Evolutionary conservation across 2,329 filamentous ascomycete species (phyloP), one percentile per base, ranked within the genome.

Genomic region (Colletotrichum lindemuthianum): DNA sequence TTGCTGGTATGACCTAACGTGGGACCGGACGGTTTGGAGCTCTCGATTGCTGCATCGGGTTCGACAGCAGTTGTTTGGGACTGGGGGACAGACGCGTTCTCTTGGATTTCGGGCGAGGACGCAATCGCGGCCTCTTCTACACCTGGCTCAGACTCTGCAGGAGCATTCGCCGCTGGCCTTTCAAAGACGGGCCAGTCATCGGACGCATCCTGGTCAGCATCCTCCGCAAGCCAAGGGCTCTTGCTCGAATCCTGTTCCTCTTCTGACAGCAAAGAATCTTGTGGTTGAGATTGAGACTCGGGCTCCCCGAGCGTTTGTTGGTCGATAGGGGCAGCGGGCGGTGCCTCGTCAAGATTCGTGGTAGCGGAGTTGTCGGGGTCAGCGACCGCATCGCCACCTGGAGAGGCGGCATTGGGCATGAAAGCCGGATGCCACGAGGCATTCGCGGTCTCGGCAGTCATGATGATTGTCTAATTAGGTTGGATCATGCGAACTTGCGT

Each of bases 1-100:
- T 82, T 87, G 73, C 86, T 90, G 9, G 82, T 74, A 72, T 89
- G 87, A 68, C 67, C 67, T 24, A 66, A 24, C 6, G 33, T 49
- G 15, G 60, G 60, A 33, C 54, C 67, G 32, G 65, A 32, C 8
- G 65, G 13, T 34, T 59, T 65, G 32, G 63, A 6, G 12, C 47
- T 15, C 34, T 65, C 60, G 36, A 41, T 47, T 6, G 37, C 24
- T 11, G 41, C 10, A 10, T 55, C 49, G 8, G 39, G 44, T 41
- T 57, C 45, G 43, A 34, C 13, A 4, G 49, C 15, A 40, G 16
- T 33, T 32, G 54, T 33, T 24, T 50, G 48, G 39, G 53, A 9
- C 44, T 12, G n/a, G 33, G 44, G n/a, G 12, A 12, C 39, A 7
- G 16, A 24, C 24, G 24, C 24, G 5, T 1, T 24, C 13, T 47